Percentiles rank a stretch among this genome's conserved stretches.
Evolutionary conservation across 2,329 filamentous ascomycete genomes (phyloP).

Genomic region (Colletotrichum incanum): DNA sequence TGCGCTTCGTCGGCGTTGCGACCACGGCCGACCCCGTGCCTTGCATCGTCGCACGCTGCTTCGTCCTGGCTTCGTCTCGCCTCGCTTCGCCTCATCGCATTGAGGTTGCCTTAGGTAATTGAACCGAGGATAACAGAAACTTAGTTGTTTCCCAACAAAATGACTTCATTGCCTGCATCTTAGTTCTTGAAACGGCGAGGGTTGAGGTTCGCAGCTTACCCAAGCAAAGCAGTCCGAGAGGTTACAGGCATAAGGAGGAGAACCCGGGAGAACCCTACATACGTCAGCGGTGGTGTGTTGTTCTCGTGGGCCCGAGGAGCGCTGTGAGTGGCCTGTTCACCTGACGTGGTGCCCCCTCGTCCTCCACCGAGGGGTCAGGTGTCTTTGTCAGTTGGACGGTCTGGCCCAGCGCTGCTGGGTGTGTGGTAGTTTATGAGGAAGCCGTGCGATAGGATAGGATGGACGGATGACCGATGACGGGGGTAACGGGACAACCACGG

Average conservation of each 20-base stretch:
- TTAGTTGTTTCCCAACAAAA: constrained; percentile 24
- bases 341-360: constrained; percentile 36
- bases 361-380: constrained; percentile 43
- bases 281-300: constrained; percentile 42
- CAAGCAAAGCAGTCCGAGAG: constrained; percentile 7
- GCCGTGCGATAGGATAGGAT: constrained; percentile 33
- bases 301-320: constrained; percentile 40
- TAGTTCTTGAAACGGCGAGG: constrained; percentile 36
- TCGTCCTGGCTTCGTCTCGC: constrained; percentile 29
- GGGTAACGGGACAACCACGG: constrained; percentile 26
- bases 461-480: constrained; percentile 37
- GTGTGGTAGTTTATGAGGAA: constrained; percentile 31
- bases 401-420: constrained; percentile 28
- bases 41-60: constrained; percentile 35
- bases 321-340: constrained; percentile 41
- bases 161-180: constrained; percentile 28
- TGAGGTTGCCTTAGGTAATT: constrained; percentile 28
- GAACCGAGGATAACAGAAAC: constrained; percentile 30
- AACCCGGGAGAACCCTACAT: constrained; percentile 30
- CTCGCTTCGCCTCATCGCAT: constrained; percentile 35
- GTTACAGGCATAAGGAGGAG: constrained; percentile 28
- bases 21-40: constrained; percentile 37
- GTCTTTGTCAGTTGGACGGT: constrained; percentile 38
- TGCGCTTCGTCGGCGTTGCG: constrained; percentile 38
- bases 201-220: constrained; percentile 19